Evolutionary conservation across 352 stramenopile genomes (phyloP).

Genomic region (Phytophthora colocasiae): DNA sequence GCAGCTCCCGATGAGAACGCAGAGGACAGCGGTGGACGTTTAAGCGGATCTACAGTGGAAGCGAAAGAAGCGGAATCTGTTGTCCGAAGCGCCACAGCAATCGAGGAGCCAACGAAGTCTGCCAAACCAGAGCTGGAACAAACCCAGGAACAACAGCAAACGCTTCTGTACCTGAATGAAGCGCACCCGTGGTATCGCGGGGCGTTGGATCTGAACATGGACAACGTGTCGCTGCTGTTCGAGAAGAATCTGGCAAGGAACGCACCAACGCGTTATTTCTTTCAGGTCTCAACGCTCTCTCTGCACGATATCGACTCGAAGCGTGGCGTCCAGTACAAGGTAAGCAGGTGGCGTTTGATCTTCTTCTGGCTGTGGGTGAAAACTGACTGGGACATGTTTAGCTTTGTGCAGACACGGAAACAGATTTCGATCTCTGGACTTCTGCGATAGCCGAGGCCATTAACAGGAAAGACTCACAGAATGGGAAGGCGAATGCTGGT

Average conservation of each 20-base stretch:
- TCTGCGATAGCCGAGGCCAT: slow-evolving; percentile 77
- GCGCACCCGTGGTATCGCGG: slow-evolving; percentile 82
- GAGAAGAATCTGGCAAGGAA: slow-evolving; percentile 83
- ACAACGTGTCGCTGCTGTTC: slow-evolving; percentile 82
- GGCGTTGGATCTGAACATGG: slow-evolving; percentile 75
- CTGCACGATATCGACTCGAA: slow-evolving; percentile 85
- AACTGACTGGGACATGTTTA: slow-evolving; percentile 31
- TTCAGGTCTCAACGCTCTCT: slow-evolving; percentile 81
- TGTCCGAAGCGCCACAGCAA: slow-evolving; percentile 18
- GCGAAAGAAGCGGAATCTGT: slow-evolving; percentile 26
- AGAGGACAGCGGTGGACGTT: slow-evolving; percentile 1
- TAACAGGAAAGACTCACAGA: slow-evolving; percentile 70
- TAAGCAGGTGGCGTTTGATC: slow-evolving; percentile 21
- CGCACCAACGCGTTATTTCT: slow-evolving; percentile 84
- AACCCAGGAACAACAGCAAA: slow-evolving; percentile 47
- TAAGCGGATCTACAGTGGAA: slow-evolving; percentile 22
- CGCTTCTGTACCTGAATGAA: slow-evolving; percentile 78
- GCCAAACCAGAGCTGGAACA: slow-evolving; percentile 26
- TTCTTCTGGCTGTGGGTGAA: slow-evolving; percentile 5
- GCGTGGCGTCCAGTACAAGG: slow-evolving; percentile 86
- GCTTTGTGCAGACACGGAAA: slow-evolving; percentile 78
- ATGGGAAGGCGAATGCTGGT: slow-evolving; percentile 24
- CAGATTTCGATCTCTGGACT: slow-evolving; percentile 84
- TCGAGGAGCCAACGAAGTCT: slow-evolving; percentile 15
- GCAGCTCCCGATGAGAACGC: slow-evolving; percentile 11